Evolutionary conservation across 2,329 filamentous ascomycete genomes (phyloP), one percentile per base, ranked within the genome.

Genomic region (Aspergillus pseudoterreus): DNA sequence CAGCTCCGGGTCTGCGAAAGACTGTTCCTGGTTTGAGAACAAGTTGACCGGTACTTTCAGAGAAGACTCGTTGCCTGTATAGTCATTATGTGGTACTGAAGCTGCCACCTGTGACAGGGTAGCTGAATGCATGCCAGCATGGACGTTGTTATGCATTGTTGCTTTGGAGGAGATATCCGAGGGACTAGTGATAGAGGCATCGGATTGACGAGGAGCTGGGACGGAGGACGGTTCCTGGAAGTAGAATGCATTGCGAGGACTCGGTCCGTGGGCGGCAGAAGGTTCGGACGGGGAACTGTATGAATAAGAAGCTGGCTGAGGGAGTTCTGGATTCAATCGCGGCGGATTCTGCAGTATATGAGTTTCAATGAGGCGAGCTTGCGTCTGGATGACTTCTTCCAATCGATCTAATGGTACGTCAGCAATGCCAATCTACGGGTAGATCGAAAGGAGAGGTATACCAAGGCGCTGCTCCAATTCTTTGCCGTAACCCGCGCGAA

Each of bases 391-490:
- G 42, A 87, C 81, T 51, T 84, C 81, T 66, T 89, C 86, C 11
- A 89, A 76, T 61, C 81, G 81, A 63, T 89, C 86, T 73, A 38
- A 44, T 47, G 27, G 19, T 15, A n/a, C 19, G 24, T 52, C 14
- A 57, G 47, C 22, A 32, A 4, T 35, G 6, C 12, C 12, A 11
- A 17, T n/a, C 27, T 32, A 12, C 19, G 15, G 1, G 36, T 17
- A 41, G 12, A 35, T 3, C 30, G 10, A 45, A 38, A 11, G 22
- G 15, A 51, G 36, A 43, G 15, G 32, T 64, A 43, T 64, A 74
- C 72, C 71, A 38, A 90, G 78, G 35, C 87, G 81, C 61, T 88
- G 84, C 67, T 90, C 86, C 24, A 90, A 72, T 68, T 90, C 86
- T 50, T 86, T 81, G 14, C 86, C 86, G 66, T 90, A 90, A 2